phyloP scores from a whole-genome alignment of 192 early-diverging fungal species.

The Phycomyces blakesleeanus region DNA sequence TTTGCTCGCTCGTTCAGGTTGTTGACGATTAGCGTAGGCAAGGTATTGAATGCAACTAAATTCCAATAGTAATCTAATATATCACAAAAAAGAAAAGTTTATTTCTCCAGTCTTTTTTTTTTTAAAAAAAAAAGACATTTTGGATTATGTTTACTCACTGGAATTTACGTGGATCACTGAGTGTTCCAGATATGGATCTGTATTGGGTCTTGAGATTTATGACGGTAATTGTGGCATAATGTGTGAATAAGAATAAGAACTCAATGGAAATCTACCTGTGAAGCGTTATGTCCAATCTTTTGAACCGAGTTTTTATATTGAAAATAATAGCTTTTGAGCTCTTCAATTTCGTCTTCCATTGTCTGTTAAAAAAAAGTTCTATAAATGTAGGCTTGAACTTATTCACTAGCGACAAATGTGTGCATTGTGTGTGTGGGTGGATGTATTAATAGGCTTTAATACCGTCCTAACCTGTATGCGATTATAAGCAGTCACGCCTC shows the following conservation, averaged over 20 bases:
- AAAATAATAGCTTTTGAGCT: background rate
- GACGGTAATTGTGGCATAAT: background rate
- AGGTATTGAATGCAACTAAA: constrained; percentile 4
- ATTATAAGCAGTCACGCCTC: background rate
- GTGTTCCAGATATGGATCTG: background rate
- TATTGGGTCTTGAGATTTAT: background rate
- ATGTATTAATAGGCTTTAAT: too few species aligned
- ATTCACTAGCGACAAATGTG: too few species aligned
- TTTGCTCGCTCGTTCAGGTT: constrained; percentile 2
- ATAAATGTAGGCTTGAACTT: background rate
- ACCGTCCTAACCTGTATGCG: too few species aligned
- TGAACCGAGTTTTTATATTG: background rate
- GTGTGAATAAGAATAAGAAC: background rate
- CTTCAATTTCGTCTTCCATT: background rate
- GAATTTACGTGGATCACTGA: background rate
- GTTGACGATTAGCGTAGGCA: background rate
- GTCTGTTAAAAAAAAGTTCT: background rate
- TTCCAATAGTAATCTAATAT: constrained; percentile 6
- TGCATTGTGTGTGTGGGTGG: too few species aligned
- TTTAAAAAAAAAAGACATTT: too few species aligned
- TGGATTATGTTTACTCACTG: background rate
- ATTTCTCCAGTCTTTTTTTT: background rate
- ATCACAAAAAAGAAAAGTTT: background rate
- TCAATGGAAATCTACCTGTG: background rate
- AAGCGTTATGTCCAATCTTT: background rate